phyloP scores from a whole-genome alignment of 2,329 filamentous ascomycete species.

The Aspergillus thermomutatus region DNA sequence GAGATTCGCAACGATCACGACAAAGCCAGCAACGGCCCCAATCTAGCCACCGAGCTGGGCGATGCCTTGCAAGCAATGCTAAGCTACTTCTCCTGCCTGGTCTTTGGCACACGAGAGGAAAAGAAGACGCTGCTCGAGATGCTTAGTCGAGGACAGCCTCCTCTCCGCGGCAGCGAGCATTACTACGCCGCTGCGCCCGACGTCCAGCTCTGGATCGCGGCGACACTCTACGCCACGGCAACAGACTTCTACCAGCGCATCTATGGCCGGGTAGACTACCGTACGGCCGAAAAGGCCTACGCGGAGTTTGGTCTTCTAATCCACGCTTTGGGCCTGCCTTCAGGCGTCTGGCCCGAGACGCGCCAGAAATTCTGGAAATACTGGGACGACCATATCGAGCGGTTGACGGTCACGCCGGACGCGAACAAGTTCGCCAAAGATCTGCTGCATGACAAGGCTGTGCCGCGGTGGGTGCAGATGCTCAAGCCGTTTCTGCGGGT shows the following conservation, averaged over 20 bases:
- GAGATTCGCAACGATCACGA: constrained; percentile 17
- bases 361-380: constrained; percentile 35
- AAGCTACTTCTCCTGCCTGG: constrained; percentile 33
- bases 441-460: constrained; percentile 20
- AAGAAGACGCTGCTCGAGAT: constrained; percentile 27
- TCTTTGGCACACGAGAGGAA: constrained; percentile 30
- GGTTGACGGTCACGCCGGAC: constrained; percentile 26
- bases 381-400: constrained; percentile 32
- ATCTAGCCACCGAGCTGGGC: constrained; percentile 28
- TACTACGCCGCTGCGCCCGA: constrained; percentile 19
- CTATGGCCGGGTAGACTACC: constrained; percentile 30
- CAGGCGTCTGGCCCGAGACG: constrained; percentile 28
- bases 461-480: constrained; percentile 28
- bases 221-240: constrained; percentile 34
- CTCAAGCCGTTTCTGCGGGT: constrained; percentile 31
- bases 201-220: constrained; percentile 31
- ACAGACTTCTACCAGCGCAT: constrained; percentile 38
- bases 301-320: constrained; percentile 29
- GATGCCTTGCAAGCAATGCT: constrained; percentile 29
- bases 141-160: constrained; percentile 20
- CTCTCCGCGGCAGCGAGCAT: constrained; percentile 18
- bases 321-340: constrained; percentile 24
- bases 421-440: constrained; percentile 29
- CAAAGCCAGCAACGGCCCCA: constrained; percentile 9
- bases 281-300: constrained; percentile 31